phyloP scores from a whole-genome alignment of 2,329 filamentous ascomycete genomes.

The Fusarium irregulare region DNA sequence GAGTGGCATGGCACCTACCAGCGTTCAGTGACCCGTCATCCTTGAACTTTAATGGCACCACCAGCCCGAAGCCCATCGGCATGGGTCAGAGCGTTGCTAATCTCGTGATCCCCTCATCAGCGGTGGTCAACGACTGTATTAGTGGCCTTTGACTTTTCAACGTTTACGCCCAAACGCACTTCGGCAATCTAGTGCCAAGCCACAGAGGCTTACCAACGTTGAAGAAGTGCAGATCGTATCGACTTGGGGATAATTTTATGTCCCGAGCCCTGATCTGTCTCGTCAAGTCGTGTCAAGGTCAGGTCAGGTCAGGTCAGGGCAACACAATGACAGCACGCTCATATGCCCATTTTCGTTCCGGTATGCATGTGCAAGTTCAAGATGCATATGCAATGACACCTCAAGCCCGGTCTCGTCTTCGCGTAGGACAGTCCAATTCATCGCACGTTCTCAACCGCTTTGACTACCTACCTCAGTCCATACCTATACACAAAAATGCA shows the following conservation, averaged over 20 bases:
- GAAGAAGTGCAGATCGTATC: constrained; percentile 26
- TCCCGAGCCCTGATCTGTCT: constrained; percentile 13
- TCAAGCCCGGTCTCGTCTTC: constrained; percentile 41
- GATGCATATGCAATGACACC: constrained; percentile 46
- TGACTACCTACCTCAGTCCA: constrained; percentile 25
- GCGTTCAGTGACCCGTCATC: constrained; percentile 34
- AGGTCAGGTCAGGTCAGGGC: neutral
- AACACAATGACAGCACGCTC: constrained; percentile 22
- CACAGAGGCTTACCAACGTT: constrained; percentile 35
- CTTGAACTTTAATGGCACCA: constrained; percentile 43
- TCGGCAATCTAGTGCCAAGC: constrained; percentile 33
- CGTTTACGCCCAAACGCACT: constrained; percentile 29
- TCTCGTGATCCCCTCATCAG: constrained; percentile 43
- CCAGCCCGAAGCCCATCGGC: constrained; percentile 45
- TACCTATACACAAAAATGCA: constrained; percentile 3
- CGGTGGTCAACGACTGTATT: constrained; percentile 22
- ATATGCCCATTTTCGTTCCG: constrained; percentile 33
- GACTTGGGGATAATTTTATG: constrained; percentile 25
- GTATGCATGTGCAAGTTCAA: constrained; percentile 41
- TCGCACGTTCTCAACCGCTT: constrained; percentile 45
- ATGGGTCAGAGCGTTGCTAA: constrained; percentile 44
- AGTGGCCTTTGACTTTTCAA: constrained; percentile 46
- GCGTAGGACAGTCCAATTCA: constrained; percentile 44
- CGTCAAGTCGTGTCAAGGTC: neutral
- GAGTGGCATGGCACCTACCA: constrained; percentile 34